Conservation (phyloP, 139 green algal genomes). For the Limnomonas spitsbergensis region DNA sequence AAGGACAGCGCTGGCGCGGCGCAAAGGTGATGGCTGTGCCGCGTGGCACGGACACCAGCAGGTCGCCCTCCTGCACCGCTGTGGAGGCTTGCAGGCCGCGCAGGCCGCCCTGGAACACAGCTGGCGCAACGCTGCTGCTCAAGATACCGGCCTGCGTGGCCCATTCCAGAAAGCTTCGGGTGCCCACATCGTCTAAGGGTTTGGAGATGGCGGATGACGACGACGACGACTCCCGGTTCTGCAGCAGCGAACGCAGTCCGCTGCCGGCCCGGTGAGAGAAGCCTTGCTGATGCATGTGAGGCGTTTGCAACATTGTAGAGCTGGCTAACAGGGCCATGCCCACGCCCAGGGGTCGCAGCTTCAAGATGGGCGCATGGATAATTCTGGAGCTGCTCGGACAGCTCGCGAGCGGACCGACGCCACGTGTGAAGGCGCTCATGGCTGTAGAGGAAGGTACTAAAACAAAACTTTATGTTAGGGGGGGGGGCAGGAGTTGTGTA, state of each 20-base stretch:
- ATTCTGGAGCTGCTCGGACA: too few species aligned
- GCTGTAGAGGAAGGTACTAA: too few species aligned
- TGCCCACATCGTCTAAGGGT: conserved; percentile 26
- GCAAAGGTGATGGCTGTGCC: conserved; percentile 53
- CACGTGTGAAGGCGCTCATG: too few species aligned
- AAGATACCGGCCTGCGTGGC: conserved; percentile 22
- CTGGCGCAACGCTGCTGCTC: conserved; percentile 26
- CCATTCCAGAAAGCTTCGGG: conserved; percentile 33
- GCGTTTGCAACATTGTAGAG: too few species aligned
- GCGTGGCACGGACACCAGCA: conserved; percentile 65
- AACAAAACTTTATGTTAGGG: too few species aligned
- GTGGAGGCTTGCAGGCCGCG: conserved; percentile 51
- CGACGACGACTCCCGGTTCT: background rate
- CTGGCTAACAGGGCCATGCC: too few species aligned
- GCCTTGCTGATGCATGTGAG: too few species aligned
- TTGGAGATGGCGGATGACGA: background rate
- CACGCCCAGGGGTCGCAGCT: too few species aligned
- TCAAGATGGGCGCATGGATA: too few species aligned
- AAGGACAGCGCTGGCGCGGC: conserved; percentile 49
- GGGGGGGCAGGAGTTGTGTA: too few species aligned
- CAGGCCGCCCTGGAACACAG: conserved; percentile 40
- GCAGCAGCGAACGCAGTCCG: background rate
- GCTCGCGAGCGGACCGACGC: too few species aligned
- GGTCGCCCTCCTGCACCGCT: conserved; percentile 45
- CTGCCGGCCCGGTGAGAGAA: too few species aligned